Evolutionary conservation across 768 basidiomycete genomes (phyloP).

Genomic region (Phanerochaete sordida): DNA sequence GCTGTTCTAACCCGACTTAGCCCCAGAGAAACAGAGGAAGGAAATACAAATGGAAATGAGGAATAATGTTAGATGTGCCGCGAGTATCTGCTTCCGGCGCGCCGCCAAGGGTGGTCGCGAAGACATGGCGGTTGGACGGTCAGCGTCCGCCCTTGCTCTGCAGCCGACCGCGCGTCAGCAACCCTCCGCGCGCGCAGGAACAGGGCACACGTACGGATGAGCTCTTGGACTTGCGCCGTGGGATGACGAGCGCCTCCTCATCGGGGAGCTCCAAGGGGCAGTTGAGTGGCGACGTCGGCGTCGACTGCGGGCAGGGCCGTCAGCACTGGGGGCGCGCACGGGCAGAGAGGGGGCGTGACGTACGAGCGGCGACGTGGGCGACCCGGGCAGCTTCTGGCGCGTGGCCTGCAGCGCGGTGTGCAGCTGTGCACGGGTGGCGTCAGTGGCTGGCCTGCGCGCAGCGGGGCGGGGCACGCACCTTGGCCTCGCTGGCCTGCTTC

Average conservation of each 20-base stretch:
- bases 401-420: slow-evolving; percentile 23
- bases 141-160: not conserved
- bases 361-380: slow-evolving; percentile 6
- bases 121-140: not conserved
- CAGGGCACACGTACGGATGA: slow-evolving; percentile 1
- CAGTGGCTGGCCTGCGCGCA: slow-evolving; percentile 3
- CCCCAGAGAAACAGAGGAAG: not conserved
- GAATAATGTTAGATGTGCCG: not conserved
- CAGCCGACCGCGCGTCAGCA: not conserved
- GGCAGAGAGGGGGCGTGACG: not conserved
- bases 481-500: slow-evolving; percentile 25
- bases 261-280: slow-evolving; percentile 14
- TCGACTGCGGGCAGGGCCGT: not conserved
- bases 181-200: not conserved
- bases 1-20: not conserved
- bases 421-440: slow-evolving; percentile 16
- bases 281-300: slow-evolving; percentile 7
- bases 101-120: not conserved
- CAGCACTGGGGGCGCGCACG: not conserved
- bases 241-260: slow-evolving; percentile 24
- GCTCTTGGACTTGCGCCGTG: slow-evolving; percentile 16
- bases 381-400: slow-evolving; percentile 18
- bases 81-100: not conserved
- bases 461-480: slow-evolving; percentile 15
- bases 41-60: not conserved